Evolutionary conservation across 2,329 filamentous ascomycete genomes (phyloP).

Genomic region (Phyllosticta paracitricarpa): DNA sequence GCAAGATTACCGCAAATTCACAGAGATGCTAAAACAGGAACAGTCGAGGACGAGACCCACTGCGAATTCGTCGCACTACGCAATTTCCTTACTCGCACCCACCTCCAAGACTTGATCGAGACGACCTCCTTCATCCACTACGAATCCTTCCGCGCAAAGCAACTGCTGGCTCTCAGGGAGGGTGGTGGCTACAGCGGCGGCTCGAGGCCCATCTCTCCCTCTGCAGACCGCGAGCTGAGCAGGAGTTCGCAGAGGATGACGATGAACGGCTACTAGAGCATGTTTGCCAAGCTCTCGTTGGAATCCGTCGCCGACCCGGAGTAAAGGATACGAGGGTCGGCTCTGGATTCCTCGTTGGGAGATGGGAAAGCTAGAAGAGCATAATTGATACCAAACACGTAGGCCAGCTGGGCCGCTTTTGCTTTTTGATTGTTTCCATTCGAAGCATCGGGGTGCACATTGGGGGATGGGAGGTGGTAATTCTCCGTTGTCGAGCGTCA

Average conservation of each 20-base stretch:
- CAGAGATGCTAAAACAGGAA: constrained; percentile 6
- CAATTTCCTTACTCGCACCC: constrained; percentile 96
- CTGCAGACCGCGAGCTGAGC: constrained; percentile 92
- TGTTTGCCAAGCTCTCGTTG: neutral
- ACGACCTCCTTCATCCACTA: constrained; percentile 99
- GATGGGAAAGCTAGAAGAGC: constrained; percentile 7
- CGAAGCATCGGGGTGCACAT: neutral
- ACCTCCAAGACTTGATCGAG: constrained; percentile 97
- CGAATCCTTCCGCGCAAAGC: constrained; percentile 99
- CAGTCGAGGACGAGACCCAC: constrained; percentile 95
- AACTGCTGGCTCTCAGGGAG: constrained; percentile 95
- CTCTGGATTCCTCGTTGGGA: neutral
- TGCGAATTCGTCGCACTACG: constrained; percentile 98
- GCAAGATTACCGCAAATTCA: neutral
- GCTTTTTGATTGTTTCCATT: constrained; percentile 9
- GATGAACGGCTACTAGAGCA: constrained; percentile 88
- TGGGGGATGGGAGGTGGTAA: constrained; percentile 2
- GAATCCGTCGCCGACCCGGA: neutral
- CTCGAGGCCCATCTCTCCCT: constrained; percentile 88
- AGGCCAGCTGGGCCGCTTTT: constrained; percentile 9
- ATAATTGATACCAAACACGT: constrained; percentile 11
- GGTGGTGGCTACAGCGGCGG: constrained; percentile 59
- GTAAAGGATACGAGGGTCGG: neutral
- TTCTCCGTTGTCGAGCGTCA: neutral
- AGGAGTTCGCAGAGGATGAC: constrained; percentile 94